These are phyloP conservation scores for Decorospora gaudefroyi DNA, from an alignment of 2,329 filamentous ascomycete species.

Conservation along the genomic window DNA sequence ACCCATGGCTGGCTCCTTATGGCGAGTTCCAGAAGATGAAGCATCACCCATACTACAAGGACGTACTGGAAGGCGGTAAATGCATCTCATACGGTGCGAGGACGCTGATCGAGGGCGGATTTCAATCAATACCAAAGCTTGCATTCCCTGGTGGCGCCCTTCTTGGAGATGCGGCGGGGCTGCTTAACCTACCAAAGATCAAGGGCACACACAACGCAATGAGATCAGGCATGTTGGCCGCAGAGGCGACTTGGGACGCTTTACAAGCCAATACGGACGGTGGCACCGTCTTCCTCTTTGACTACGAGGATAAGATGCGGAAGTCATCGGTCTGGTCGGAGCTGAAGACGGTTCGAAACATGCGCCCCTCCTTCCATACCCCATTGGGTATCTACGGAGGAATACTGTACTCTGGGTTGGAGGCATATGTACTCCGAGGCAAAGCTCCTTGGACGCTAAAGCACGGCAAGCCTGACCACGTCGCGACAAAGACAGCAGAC, in stretches of 20 bases:
- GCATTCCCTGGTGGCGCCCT: slow-evolving; percentile 94
- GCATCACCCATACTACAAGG: slow-evolving; percentile 87
- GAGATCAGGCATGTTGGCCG: slow-evolving; percentile 95
- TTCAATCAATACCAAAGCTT: slow-evolving; percentile 96
- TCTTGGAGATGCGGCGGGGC: slow-evolving; percentile 94
- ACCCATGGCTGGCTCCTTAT: slow-evolving; percentile 95
- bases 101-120: slow-evolving; percentile 90
- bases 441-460: slow-evolving; percentile 89
- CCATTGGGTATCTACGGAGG: slow-evolving; percentile 88
- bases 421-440: slow-evolving; percentile 85
- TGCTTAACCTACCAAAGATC: slow-evolving; percentile 97
- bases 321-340: slow-evolving; percentile 91
- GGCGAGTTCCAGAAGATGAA: slow-evolving; percentile 98
- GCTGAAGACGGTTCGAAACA: slow-evolving; percentile 92
- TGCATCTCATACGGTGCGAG: slow-evolving; percentile 96
- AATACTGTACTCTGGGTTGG: slow-evolving; percentile 87
- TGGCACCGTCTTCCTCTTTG: slow-evolving; percentile 85
- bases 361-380: slow-evolving; percentile 91
- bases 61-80: slow-evolving; percentile 90
- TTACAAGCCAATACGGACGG: slow-evolving; percentile 60
- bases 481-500: slow-evolving; percentile 77
- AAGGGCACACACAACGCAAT: slow-evolving; percentile 98
- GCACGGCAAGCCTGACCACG: slow-evolving; percentile 78
- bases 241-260: slow-evolving; percentile 84
- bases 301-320: slow-evolving; percentile 88